Base-by-base conservation (phyloP, 495 filamentous ascomycete species). In the Bryoglossum gracile region DNA sequence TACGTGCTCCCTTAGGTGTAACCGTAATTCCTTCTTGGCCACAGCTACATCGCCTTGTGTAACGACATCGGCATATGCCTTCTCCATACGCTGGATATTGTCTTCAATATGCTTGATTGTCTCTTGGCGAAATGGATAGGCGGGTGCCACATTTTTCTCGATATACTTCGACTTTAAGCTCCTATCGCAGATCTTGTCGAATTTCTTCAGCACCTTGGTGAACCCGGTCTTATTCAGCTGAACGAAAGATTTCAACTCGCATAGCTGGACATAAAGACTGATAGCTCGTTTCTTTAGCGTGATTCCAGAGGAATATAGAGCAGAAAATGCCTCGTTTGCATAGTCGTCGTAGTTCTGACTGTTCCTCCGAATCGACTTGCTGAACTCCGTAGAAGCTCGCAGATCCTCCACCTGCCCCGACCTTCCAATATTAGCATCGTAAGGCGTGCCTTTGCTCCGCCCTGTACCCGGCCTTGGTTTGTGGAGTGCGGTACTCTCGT, bases 201-300 rank as follows among this genome's bases (percentile, higher is more conserved):
- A 99, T 64, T 99, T 99, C 71, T 99, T 99, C 55, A 95, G 66
- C 3, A 89, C 89, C 67, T 99, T 99, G 34, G 80, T 76, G 66
- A 99, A 99, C 2, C 92, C 92, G 0, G 92, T 99, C 66, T 81
- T 83, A 71, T 99, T 99, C 35, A 99, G 74, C 67, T 99, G 92
- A 44, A 92, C 80, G 62, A 90, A 99, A 11, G 90, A 95, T 62
- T 94, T 88, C 47, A 99, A 77, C 55, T 95, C 92, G 68, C 92
- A 95, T n/a, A 97, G 68, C 48, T 85, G 83, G 43, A 97, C 94
- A 58, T 95, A 99, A 42, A 87, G 68, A 58, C 82, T 84, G 47
- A 94, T 78, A 38, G 84, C 81, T 26, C 89, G 78, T 68, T 94
- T 96, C 72, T 97, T 97, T 56, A 97, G 65, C 53, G 86, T 88